These are phyloP conservation scores for Pseudoneurospora amorphoporcata DNA, from an alignment of 495 filamentous ascomycete species.

Conservation along the genomic window DNA sequence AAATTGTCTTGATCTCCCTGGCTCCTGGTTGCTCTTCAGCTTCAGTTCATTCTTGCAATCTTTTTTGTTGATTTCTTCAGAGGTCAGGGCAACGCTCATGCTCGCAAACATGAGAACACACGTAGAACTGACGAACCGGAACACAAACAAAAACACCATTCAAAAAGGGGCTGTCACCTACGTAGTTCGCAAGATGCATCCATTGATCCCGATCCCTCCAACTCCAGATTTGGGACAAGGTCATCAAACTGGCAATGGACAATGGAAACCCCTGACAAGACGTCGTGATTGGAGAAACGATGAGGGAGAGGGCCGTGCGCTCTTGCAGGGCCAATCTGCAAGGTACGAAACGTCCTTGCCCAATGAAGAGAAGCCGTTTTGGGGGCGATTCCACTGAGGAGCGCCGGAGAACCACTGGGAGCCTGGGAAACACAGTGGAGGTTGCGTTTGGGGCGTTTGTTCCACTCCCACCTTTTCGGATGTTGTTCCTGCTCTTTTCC, in stretches of 20 bases:
- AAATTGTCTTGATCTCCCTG: neutral
- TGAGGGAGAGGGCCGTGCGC: neutral
- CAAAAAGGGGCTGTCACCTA: too few species aligned
- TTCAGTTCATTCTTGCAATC: neutral
- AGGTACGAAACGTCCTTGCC: neutral
- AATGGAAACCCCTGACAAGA: neutral
- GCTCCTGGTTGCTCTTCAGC: neutral
- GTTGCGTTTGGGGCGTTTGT: neutral
- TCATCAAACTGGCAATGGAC: neutral
- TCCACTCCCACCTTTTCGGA: neutral
- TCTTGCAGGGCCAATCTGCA: neutral
- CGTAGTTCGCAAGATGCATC: neutral
- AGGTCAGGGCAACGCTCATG: neutral
- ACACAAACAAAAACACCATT: too few species aligned
- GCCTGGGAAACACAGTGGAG: neutral
- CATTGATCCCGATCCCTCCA: neutral
- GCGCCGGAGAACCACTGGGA: neutral
- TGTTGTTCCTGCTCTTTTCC: neutral
- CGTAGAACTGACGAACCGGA: neutral
- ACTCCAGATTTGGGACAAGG: neutral
- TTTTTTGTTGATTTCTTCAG: neutral
- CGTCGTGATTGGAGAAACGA: neutral
- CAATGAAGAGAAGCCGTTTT: neutral
- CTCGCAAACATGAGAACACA: neutral
- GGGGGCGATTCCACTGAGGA: neutral